Conservation (phyloP, 305 asterid genomes). For the Solanum aculeatissimum region DNA sequence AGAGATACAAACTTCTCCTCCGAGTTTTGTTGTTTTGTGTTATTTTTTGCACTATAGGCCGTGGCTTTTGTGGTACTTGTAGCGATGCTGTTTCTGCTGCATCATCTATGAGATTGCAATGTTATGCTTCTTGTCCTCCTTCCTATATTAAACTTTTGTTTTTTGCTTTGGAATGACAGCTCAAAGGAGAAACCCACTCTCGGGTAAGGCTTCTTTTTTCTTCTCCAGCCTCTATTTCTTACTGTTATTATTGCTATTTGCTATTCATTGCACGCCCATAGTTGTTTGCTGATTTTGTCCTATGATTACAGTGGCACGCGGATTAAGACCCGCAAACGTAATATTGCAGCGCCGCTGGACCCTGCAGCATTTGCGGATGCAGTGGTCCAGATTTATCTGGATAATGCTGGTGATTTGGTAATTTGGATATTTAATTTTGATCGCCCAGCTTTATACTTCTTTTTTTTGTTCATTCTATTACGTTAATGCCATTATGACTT, state of each 20-base stretch:
- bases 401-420: slow-evolving; percentile 99
- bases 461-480: neutral
- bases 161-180: slow-evolving; percentile 32
- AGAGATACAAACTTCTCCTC: neutral
- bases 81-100: neutral
- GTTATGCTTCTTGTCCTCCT: neutral
- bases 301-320: slow-evolving; percentile 84
- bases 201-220: slow-evolving; percentile 47
- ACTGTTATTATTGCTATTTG: neutral
- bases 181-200: slow-evolving; percentile 99
- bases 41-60: neutral
- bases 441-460: neutral
- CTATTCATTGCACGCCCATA: neutral
- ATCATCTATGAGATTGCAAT: neutral
- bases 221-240: neutral
- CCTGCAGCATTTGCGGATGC: slow-evolving; percentile 99
- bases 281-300: neutral
- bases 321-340: slow-evolving; percentile 99
- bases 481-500: neutral
- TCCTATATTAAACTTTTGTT: neutral
- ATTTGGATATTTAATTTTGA: neutral
- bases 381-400: slow-evolving; percentile 99
- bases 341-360: slow-evolving; percentile 97
- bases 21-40: neutral
- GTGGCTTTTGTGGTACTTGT: neutral